phyloP scores from a whole-genome alignment of 345 rosid species.

The Aquilaria sinensis region DNA sequence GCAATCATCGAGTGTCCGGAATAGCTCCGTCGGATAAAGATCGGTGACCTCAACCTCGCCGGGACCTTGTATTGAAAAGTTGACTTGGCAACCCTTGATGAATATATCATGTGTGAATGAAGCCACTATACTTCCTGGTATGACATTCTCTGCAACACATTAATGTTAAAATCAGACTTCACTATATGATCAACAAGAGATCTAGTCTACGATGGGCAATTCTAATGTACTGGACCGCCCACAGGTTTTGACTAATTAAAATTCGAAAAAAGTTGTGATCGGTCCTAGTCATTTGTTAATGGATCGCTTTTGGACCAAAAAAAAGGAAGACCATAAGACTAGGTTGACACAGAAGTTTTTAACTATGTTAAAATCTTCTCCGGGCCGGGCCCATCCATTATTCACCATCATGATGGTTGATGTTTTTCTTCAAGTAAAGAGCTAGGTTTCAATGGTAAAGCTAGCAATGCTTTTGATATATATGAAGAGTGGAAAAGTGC shows the following conservation, averaged over 20 bases:
- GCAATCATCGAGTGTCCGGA: slow-evolving; percentile 47
- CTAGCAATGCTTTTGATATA: neutral
- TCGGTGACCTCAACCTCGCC: slow-evolving; percentile 29
- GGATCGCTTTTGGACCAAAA: too few species aligned
- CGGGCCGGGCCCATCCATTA: too few species aligned
- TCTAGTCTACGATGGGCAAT: too few species aligned
- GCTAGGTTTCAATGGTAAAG: too few species aligned
- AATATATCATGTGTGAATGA: slow-evolving; percentile 73
- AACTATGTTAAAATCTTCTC: too few species aligned
- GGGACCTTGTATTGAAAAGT: slow-evolving; percentile 34
- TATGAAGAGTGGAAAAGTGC: neutral
- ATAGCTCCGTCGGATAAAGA: slow-evolving; percentile 47
- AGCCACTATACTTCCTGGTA: slow-evolving; percentile 61
- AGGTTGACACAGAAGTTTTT: neutral
- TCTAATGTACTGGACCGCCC: too few species aligned
- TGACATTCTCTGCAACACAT: slow-evolving; percentile 35
- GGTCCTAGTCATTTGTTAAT: too few species aligned
- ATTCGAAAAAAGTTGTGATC: too few species aligned
- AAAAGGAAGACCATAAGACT: neutral
- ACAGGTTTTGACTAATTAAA: too few species aligned
- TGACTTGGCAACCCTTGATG: slow-evolving; percentile 59
- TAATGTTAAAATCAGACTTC: neutral
- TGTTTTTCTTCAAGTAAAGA: neutral
- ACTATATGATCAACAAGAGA: neutral
- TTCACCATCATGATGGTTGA: too few species aligned